Percentiles rank a stretch among this genome's conserved stretches.
These are phyloP conservation scores for Phlebopus sp. DNA, from an alignment of 1,284 basidiomycete species.

Conservation along the genomic window DNA sequence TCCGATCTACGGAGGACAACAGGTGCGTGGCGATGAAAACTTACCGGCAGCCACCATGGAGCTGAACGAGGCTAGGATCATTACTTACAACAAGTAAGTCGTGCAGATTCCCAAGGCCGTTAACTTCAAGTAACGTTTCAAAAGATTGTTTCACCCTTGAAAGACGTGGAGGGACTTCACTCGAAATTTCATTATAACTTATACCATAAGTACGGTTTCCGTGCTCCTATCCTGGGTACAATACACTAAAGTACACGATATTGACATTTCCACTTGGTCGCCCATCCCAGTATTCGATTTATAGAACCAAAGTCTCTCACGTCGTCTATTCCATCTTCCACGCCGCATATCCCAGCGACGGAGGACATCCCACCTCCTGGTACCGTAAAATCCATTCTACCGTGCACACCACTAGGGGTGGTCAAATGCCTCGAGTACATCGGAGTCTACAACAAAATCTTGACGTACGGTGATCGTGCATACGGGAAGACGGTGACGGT, in stretches of 20 bases:
- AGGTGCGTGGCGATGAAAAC: conserved; percentile 47
- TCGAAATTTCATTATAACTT: conserved; percentile 96
- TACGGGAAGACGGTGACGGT: conserved; percentile 93
- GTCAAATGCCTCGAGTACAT: conserved; percentile 92
- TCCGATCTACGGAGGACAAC: conserved; percentile 84
- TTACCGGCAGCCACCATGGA: conserved; percentile 4
- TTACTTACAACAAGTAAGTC: conserved; percentile 83
- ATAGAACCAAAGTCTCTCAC: conserved; percentile 64
- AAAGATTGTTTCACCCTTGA: conserved; percentile 89
- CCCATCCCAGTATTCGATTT: conserved; percentile 64
- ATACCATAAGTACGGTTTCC: conserved; percentile 83
- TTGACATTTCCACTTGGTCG: background rate
- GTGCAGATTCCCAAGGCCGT: background rate
- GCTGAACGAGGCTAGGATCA: conserved; percentile 65
- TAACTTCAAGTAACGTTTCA: background rate
- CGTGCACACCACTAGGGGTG: conserved; percentile 95
- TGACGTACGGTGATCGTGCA: conserved; percentile 92
- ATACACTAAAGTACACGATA: background rate
- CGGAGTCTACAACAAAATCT: conserved; percentile 89
- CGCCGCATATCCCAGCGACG: conserved; percentile 35
- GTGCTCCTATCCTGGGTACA: background rate
- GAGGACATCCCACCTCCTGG: conserved; percentile 72
- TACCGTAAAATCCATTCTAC: conserved; percentile 90
- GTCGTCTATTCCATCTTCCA: conserved; percentile 42
- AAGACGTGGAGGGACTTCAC: conserved; percentile 96